Base-by-base conservation (phyloP, 1,284 basidiomycete species). In the Pholiota adiposa region DNA sequence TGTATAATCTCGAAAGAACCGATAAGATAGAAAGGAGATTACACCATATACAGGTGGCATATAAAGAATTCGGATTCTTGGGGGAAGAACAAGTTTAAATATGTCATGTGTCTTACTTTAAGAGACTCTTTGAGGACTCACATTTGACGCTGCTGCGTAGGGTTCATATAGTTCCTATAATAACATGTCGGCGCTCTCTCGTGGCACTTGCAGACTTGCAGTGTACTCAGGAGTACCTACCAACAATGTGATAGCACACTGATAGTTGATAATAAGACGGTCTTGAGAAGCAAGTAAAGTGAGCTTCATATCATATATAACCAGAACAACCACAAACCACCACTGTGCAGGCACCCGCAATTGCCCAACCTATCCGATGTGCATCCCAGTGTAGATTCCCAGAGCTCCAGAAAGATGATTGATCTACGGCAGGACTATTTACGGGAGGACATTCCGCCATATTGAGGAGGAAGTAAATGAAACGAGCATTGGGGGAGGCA, bases 11-110 rank as follows among this genome's bases (percentile, higher is more conserved):
- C 90, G 83, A 79, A 93, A 95, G 76, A 79, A 96, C 4, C 94
- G 84, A 69, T 93, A 96, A 21, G 92, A 93, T 69, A 94, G 86
- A 81, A 95, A 96, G 1, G 92, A 93, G 59, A 96, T 86, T 69
- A 96, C 77, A n/a, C 89, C 88, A 73, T 92, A 94, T 51, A 93
- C 79, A 2, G 86, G 83, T 2, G 90, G 90, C 90, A 93, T 90
- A 68, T 92, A 93, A 64, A 93, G 71, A 58, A 93, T 85, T 61
- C 91, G 85, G 31, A 92, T 73, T 59, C 88, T 90, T 69, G 31
- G 29, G 36, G 25, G 48, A 12, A 18, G 27, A 31, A 44, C 34
- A 46, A 23, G 23, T n/a, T 46, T 14, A 29, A 2, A 29, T 2
- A 29, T 12, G 33, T 11, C 11, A 38, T 7, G 12, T 38, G 16